Conservation (phyloP, 2,329 filamentous ascomycete genomes). For the Ophiostoma angusticollis region DNA sequence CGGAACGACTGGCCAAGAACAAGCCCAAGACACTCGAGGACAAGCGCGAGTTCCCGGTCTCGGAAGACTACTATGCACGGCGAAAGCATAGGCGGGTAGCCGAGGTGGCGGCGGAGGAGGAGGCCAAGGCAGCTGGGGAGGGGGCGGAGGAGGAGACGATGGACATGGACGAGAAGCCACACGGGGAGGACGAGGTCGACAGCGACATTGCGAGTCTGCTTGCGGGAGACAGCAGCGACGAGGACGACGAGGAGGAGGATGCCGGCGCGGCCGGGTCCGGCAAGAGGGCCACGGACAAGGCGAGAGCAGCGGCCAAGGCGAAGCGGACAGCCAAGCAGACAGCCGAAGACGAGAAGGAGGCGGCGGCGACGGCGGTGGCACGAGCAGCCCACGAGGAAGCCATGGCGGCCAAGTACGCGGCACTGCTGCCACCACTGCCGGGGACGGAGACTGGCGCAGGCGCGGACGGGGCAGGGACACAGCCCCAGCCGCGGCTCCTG, state of each 20-base stretch:
- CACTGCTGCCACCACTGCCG: slow-evolving; percentile 35
- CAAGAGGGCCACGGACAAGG: slow-evolving; percentile 24
- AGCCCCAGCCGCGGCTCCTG: slow-evolving; percentile 42
- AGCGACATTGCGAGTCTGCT: slow-evolving; percentile 16
- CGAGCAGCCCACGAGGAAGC: slow-evolving; percentile 53
- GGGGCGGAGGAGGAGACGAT: slow-evolving; percentile 33
- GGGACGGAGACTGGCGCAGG: not conserved
- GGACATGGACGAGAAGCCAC: too few species aligned
- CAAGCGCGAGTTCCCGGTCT: slow-evolving; percentile 84
- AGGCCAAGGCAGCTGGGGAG: slow-evolving; percentile 34
- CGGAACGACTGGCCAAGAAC: slow-evolving; percentile 63
- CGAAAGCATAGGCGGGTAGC: slow-evolving; percentile 41
- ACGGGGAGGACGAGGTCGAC: slow-evolving; percentile 39
- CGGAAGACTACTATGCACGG: slow-evolving; percentile 45
- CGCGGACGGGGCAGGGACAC: slow-evolving; percentile 34
- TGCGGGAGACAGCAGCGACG: slow-evolving; percentile 31
- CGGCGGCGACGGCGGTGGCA: slow-evolving; percentile 26
- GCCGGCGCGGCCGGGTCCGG: slow-evolving; percentile 27
- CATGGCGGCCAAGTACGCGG: slow-evolving; percentile 46
- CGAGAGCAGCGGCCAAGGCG: slow-evolving; percentile 20
- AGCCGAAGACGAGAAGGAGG: slow-evolving; percentile 26
- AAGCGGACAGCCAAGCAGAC: not conserved
- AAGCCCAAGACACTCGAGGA: slow-evolving; percentile 70
- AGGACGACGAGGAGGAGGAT: slow-evolving; percentile 26
- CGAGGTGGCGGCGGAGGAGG: slow-evolving; percentile 14